Base-by-base conservation (phyloP, 108 stramenopile species). In the Epithemia pelagica region DNA sequence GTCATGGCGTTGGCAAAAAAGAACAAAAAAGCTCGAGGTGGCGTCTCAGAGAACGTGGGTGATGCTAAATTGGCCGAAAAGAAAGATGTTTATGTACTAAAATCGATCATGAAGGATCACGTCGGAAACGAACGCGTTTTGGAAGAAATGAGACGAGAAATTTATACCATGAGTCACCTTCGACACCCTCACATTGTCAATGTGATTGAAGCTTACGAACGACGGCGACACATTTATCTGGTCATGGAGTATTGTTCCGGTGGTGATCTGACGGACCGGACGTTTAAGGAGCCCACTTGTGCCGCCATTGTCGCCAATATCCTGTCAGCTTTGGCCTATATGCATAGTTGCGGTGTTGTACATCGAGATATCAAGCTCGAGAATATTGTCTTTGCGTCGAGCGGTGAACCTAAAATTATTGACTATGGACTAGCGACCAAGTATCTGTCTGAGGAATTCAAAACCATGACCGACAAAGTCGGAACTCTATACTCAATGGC, bases 311-410 rank as follows among this genome's bases (percentile, higher is more conserved):
- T 61, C 5, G 26, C n/a, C 7, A 59, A 72, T 25, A 60, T 60
- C 30, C 25, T 59, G 30, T 60, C 59, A 5, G 95, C 96, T 7
- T 71, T 98, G 59, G 94, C 95, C 0, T 95, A 97, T 77, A 96
- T 98, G 64, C 98, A 98, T 67, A 76, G 81, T 26, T 70, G 92
- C 30, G 96, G 95, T 19, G 96, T 98, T 61, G 96, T 96, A 75
- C 96, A 98, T 77, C 86, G 96, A 7, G 98, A 98, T 79, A 96
- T 98, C 73, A 98, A 98, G 87, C 96, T 96, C 29, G 96, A 98
- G 70, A 98, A 98, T 73, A 71, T 99, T 46, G 73, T 99, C 52
- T 86, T 99, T 59, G 90, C 97, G 70, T 3, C 28, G 5, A 10
- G 8, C 21, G 61, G 30, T 10, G 94, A 96, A 60, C 72, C 97